Evolutionary conservation across 192 early-diverging fungal species (phyloP).

Genomic region (Phlyctochytrium planicorne): DNA sequence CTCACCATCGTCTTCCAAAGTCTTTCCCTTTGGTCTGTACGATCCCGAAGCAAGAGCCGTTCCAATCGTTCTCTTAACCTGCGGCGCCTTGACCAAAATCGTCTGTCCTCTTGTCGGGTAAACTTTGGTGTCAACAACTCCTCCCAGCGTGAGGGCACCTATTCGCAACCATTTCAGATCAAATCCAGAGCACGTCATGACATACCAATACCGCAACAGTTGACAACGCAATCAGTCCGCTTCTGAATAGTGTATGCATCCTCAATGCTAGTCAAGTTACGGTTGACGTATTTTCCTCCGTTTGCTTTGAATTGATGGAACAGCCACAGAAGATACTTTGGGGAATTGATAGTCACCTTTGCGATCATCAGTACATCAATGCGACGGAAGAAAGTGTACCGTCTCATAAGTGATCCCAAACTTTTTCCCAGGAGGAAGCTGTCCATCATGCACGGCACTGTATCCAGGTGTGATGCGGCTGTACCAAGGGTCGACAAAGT

Average conservation of each 20-base stretch:
- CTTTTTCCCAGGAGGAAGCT: slow-evolving; percentile 51
- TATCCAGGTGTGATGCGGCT: slow-evolving; percentile 42
- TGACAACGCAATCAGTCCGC: slow-evolving; percentile 64
- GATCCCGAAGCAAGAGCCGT: slow-evolving; percentile 13
- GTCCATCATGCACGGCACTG: slow-evolving; percentile 15
- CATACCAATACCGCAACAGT: slow-evolving; percentile 75
- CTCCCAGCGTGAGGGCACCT: slow-evolving; percentile 58
- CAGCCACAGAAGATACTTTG: slow-evolving; percentile 67
- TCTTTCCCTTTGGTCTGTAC: slow-evolving; percentile 20
- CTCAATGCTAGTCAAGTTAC: slow-evolving; percentile 38
- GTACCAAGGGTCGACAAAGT: slow-evolving; percentile 67
- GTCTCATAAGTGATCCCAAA: slow-evolving; percentile 67
- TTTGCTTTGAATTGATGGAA: slow-evolving; percentile 44
- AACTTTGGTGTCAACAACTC: slow-evolving; percentile 69
- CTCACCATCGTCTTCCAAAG: slow-evolving; percentile 9
- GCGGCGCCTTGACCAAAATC: slow-evolving; percentile 70
- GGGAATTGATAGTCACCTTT: slow-evolving; percentile 60
- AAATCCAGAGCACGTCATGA: slow-evolving; percentile 7
- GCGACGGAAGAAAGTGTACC: slow-evolving; percentile 33
- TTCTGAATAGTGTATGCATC: slow-evolving; percentile 31
- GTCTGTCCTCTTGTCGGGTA: slow-evolving; percentile 82
- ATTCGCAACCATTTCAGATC: background rate
- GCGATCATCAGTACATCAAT: background rate
- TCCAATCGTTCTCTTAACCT: slow-evolving; percentile 61
- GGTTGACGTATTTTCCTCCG: slow-evolving; percentile 51